Percentiles rank a stretch among this genome's conserved stretches.
phyloP scores from a whole-genome alignment of 768 basidiomycete species.

The Termitomyces sp. region DNA sequence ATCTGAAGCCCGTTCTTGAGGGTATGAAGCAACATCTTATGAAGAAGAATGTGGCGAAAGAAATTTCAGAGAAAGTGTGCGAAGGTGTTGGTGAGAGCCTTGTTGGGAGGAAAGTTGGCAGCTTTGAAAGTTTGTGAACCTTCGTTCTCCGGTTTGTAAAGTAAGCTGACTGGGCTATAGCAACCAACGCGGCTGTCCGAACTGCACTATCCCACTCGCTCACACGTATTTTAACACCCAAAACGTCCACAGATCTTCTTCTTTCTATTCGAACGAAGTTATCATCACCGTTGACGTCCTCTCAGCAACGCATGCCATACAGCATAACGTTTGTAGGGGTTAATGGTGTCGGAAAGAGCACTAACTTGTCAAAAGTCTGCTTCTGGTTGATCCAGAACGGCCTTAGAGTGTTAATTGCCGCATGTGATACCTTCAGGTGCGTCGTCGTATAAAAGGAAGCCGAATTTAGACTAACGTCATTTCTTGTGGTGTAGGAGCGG shows the following conservation, averaged over 20 bases:
- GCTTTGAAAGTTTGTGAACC: conserved; percentile 75
- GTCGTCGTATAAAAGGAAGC: conserved; percentile 19
- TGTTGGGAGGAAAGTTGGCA: conserved; percentile 87
- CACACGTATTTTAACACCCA: conserved; percentile 93
- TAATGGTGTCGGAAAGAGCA: conserved; percentile 98
- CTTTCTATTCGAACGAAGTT: conserved; percentile 90
- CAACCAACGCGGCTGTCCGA: conserved; percentile 82
- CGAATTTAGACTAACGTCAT: neutral
- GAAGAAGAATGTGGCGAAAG: conserved; percentile 97
- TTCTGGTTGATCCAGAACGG: conserved; percentile 99
- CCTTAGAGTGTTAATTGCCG: conserved; percentile 90
- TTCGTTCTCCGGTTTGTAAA: conserved; percentile 9
- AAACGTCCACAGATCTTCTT: conserved; percentile 94
- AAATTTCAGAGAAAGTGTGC: conserved; percentile 92
- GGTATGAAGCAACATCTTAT: conserved; percentile 98
- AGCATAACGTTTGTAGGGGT: conserved; percentile 96
- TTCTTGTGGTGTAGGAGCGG: conserved; percentile 62
- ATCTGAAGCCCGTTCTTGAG: conserved; percentile 83
- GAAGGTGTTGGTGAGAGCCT: conserved; percentile 90
- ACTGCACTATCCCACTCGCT: conserved; percentile 81
- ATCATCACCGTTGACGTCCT: conserved; percentile 68
- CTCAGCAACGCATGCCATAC: conserved; percentile 82
- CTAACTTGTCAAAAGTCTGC: conserved; percentile 96
- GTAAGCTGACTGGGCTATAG: conserved; percentile 37
- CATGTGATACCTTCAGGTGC: conserved; percentile 95